Conservation (phyloP, 2,329 filamentous ascomycete species). For the Diaporthe aspalathi region DNA sequence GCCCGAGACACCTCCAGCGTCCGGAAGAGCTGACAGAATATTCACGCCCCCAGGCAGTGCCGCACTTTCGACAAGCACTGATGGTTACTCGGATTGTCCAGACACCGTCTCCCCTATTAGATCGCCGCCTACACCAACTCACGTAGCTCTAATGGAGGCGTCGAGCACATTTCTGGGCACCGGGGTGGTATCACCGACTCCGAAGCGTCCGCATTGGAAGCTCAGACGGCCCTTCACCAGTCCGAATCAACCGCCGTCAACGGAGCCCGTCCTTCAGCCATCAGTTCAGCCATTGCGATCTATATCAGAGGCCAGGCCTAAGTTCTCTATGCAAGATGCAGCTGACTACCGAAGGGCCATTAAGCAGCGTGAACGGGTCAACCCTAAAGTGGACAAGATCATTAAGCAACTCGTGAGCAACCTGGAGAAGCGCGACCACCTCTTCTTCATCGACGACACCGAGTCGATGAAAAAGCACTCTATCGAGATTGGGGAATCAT, state of each 20-base stretch:
- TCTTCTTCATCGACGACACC: neutral
- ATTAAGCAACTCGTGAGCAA: neutral
- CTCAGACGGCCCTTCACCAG: neutral
- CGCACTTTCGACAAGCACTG: neutral
- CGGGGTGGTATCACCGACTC: neutral
- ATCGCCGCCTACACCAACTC: neutral
- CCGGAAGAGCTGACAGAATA: neutral
- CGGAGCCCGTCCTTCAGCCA: neutral
- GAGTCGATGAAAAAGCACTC: constrained; percentile 4
- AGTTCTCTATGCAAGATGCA: neutral
- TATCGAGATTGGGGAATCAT: neutral
- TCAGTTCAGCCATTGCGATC: neutral
- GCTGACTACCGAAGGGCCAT: neutral
- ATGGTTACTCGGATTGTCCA: neutral
- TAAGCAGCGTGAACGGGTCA: neutral
- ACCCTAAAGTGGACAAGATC: neutral
- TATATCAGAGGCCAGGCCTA: neutral
- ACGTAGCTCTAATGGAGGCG: neutral
- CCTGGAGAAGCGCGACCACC: neutral
- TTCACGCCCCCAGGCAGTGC: neutral
- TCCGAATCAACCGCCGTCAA: neutral
- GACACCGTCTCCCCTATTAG: neutral
- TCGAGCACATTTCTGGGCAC: neutral
- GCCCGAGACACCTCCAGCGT: neutral
- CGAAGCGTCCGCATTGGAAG: neutral